Conservation (phyloP, 148 eudicot species). For the Simmondsia chinensis region DNA sequence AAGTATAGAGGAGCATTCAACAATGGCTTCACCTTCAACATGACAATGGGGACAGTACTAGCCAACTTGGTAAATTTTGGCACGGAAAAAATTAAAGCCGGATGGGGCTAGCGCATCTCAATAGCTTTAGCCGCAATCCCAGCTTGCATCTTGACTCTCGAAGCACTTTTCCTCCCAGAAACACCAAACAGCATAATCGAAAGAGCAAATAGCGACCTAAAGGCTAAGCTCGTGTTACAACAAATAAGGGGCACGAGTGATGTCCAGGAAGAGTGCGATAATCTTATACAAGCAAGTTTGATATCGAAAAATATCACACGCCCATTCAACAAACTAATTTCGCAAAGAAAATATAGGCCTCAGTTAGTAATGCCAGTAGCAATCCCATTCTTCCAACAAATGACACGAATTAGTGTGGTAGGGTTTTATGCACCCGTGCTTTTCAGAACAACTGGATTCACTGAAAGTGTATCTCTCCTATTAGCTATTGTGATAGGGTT, state of each 20-base stretch:
- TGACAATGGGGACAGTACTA: too few relatives aligned
- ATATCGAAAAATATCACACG: conserved; percentile 7
- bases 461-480: conserved; percentile 13
- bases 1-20: too few relatives aligned
- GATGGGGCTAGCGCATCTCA: conserved; percentile 19
- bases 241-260: conserved; percentile 6
- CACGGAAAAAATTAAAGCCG: conserved; percentile 11
- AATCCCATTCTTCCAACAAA: conserved; percentile 16
- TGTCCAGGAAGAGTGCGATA: conserved; percentile 4
- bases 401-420: too few relatives aligned
- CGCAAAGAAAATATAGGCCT: conserved; percentile 13
- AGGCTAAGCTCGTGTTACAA: conserved; percentile 9
- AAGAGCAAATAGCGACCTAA: neutral
- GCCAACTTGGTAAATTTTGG: conserved; percentile 11
- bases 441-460: conserved; percentile 13
- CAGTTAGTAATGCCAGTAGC: conserved; percentile 13
- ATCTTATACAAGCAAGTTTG: conserved; percentile 10
- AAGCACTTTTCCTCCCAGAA: conserved; percentile 15
- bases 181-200: too few relatives aligned
- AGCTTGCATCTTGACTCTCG: conserved; percentile 1
- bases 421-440: conserved; percentile 13
- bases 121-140: conserved; percentile 14
- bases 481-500: conserved; percentile 5
- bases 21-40: too few relatives aligned
- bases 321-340: conserved; percentile 10